Conservation (phyloP, 2,329 filamentous ascomycete species). For the Diaporthe sp. region DNA sequence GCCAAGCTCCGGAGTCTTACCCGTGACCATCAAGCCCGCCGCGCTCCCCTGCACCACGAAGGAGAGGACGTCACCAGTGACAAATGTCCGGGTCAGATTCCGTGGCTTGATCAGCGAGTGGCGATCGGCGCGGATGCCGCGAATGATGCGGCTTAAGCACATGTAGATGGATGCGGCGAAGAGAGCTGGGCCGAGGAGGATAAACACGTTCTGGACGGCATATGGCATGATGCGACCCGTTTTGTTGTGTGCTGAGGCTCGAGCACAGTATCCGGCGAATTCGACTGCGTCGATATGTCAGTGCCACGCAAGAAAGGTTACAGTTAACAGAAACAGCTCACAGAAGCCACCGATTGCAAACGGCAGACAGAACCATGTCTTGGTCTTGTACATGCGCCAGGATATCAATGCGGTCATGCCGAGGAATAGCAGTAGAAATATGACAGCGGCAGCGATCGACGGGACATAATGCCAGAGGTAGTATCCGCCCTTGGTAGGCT, state of each 20-base stretch:
- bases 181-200: slow-evolving; percentile 32
- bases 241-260: neutral
- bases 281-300: slow-evolving; percentile 1
- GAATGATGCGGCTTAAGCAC: neutral
- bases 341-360: neutral
- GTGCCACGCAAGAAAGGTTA: too few species aligned
- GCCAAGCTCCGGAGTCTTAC: slow-evolving; percentile 44
- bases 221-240: slow-evolving; percentile 22
- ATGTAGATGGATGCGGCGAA: slow-evolving; percentile 36
- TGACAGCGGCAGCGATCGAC: slow-evolving; percentile 57
- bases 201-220: slow-evolving; percentile 31
- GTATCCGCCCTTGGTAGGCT: slow-evolving; percentile 32
- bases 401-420: slow-evolving; percentile 55
- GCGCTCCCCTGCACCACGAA: slow-evolving; percentile 58
- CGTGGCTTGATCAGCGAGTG: slow-evolving; percentile 27
- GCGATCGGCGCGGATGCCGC: neutral
- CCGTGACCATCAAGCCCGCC: slow-evolving; percentile 46
- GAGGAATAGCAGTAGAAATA: slow-evolving; percentile 60
- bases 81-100: slow-evolving; percentile 61
- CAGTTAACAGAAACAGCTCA: neutral
- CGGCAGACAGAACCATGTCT: slow-evolving; percentile 51
- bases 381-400: slow-evolving; percentile 55
- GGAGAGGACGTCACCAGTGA: slow-evolving; percentile 59
- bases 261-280: slow-evolving; percentile 2
- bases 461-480: slow-evolving; percentile 50